Evolutionary conservation across 371 early-diverging fungal species (phyloP).

Genomic region (Scutellospora calospora): DNA sequence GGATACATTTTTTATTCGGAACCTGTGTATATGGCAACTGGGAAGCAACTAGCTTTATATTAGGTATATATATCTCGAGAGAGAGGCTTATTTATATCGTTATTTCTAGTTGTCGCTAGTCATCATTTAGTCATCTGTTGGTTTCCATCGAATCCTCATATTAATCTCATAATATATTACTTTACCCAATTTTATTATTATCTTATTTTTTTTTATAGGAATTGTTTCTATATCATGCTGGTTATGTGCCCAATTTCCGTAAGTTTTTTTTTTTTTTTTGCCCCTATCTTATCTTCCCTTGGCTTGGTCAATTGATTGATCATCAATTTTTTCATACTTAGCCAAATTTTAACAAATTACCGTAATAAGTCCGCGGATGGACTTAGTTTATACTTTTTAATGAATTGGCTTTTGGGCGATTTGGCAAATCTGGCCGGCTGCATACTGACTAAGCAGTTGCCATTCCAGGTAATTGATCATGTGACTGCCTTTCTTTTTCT

Average conservation of each 20-base stretch:
- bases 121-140: background rate
- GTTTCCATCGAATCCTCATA: no score
- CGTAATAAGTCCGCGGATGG: constrained; percentile 39
- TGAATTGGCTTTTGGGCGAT: constrained; percentile 62
- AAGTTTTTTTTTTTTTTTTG: constrained; percentile 50
- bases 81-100: no score
- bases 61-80: background rate
- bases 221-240: constrained; percentile 77
- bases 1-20: constrained; percentile 20
- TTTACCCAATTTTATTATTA: no score
- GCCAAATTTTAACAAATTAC: constrained; percentile 44
- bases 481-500: no score
- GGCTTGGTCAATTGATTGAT: no score
- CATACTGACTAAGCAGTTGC: constrained; percentile 70
- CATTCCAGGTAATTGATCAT: constrained; percentile 64
- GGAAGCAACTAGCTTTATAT: background rate
- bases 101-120: background rate
- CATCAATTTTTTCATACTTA: background rate
- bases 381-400: constrained; percentile 41
- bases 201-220: constrained; percentile 56
- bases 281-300: no score
- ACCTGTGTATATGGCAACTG: background rate
- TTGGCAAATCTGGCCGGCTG: constrained; percentile 76
- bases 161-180: background rate
- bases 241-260: constrained; percentile 84